Base-by-base conservation (phyloP, 129 eudicot genomes). In the Sambucus nigra region DNA sequence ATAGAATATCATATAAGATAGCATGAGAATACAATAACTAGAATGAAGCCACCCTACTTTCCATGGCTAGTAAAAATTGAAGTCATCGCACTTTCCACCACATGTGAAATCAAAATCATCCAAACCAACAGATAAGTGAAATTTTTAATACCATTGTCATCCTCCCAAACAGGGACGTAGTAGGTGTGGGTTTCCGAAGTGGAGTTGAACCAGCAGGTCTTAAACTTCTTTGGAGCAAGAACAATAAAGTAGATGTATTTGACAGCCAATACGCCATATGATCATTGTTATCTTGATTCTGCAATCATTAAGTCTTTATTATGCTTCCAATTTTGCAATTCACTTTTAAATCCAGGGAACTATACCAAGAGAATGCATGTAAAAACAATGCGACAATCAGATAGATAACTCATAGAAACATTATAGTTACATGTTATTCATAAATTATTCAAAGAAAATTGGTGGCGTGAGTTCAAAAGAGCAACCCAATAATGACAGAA, bases 251-350 rank as follows among this genome's bases (percentile, higher is more conserved):
- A 14, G 94, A 88, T 5, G 87, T 72, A 49, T 88, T 88, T 51
- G 97, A 80, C 42, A 83, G 57, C 97, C 94, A 88, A 50, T 88
- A 83, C 13, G 91, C 82, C 87, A 88, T 67, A 26, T 69, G 84
- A 28, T 80, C 84, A 50, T 83, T 77, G 65, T 78, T 64, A 26
- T 88, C 94, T 80, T 83, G 82, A 70, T 67, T 59, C 91, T 88
- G 69, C 70, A 83, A 56, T 47, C 31, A 53, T 49, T 20, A 11
- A 63, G 18, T 42, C 35, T 19, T 32, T 32, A 19, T 59, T 61
- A 63, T 15, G n/a, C 25, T 41, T 50, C 49, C 67, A 53, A 40
- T 46, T 16, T 46, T n/a, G n/a, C n/a, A n/a, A n/a, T n/a, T n/a
- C n/a, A n/a, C n/a, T n/a, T n/a, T n/a, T n/a, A n/a, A n/a, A n/a